Conservation (phyloP, 2,329 filamentous ascomycete genomes). For the Alternaria atra region DNA sequence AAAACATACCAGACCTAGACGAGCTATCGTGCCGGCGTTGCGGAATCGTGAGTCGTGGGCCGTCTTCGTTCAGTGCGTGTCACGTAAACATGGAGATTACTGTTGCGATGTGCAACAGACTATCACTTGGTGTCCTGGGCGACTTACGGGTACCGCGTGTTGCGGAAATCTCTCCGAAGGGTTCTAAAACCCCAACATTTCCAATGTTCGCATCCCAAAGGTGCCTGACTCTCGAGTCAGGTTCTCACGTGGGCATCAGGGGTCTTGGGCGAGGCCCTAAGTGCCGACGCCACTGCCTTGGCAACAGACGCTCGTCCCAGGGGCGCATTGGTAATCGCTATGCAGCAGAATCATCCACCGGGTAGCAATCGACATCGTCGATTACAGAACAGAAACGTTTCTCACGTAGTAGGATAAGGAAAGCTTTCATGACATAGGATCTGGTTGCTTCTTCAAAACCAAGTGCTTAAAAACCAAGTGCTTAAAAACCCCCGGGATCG, state of each 20-base stretch:
- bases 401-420: neutral
- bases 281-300: constrained; percentile 18
- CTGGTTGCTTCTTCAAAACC: constrained; percentile 4
- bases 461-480: constrained; percentile 1
- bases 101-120: neutral
- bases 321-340: constrained; percentile 20
- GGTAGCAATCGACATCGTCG: constrained; percentile 6
- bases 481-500: constrained; percentile 5
- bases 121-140: neutral
- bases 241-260: constrained; percentile 21
- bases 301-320: constrained; percentile 23
- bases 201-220: neutral
- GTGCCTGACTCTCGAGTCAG: constrained; percentile 22
- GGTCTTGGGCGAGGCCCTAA: constrained; percentile 7
- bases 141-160: neutral
- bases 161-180: constrained; percentile 3
- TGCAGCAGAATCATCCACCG: constrained; percentile 10
- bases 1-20: constrained; percentile 27
- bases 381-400: neutral
- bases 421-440: neutral
- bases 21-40: constrained; percentile 22
- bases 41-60: constrained; percentile 10
- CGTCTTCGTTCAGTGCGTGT: constrained; percentile 1
- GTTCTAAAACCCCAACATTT: neutral
- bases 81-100: neutral